Conservation (phyloP, 2,329 filamentous ascomycete species). For the Sporothrix pseudoabietina region DNA sequence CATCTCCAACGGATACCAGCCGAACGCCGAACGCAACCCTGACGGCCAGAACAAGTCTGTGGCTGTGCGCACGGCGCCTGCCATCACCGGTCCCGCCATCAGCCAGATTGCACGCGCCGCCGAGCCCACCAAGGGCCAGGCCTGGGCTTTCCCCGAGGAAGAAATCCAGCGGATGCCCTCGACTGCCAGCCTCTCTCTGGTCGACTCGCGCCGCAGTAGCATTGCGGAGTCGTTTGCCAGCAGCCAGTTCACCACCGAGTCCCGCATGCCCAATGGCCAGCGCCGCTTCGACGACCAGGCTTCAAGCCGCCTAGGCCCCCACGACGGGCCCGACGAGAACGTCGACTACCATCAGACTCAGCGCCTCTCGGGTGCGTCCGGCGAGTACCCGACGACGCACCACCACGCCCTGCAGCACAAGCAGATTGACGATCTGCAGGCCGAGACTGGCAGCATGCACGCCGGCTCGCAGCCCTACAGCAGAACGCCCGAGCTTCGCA, state of each 20-base stretch:
- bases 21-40: constrained; percentile 60
- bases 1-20: constrained; percentile 67
- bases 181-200: constrained; percentile 53
- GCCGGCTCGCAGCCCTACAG: constrained; percentile 73
- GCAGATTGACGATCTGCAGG: constrained; percentile 67
- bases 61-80: constrained; percentile 65
- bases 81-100: constrained; percentile 71
- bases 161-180: constrained; percentile 58
- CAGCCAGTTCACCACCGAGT: constrained; percentile 76
- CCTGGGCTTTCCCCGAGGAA: constrained; percentile 81
- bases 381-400: constrained; percentile 63
- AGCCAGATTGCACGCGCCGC: constrained; percentile 69
- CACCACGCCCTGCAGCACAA: constrained; percentile 78
- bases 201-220: constrained; percentile 72
- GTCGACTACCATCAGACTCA: constrained; percentile 46
- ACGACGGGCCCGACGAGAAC: constrained; percentile 53
- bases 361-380: constrained; percentile 53
- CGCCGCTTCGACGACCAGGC: constrained; percentile 68
- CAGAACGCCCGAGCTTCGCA: constrained; percentile 75
- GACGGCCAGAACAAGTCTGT: constrained; percentile 52
- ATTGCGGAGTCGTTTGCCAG: constrained; percentile 76
- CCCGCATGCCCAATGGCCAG: constrained; percentile 70
- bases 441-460: constrained; percentile 56
- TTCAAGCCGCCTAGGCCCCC: constrained; percentile 68
- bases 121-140: constrained; percentile 78